These are phyloP conservation scores for Fremontodendron californicum DNA, from an alignment of 345 rosid genomes.

Conservation along the genomic window DNA sequence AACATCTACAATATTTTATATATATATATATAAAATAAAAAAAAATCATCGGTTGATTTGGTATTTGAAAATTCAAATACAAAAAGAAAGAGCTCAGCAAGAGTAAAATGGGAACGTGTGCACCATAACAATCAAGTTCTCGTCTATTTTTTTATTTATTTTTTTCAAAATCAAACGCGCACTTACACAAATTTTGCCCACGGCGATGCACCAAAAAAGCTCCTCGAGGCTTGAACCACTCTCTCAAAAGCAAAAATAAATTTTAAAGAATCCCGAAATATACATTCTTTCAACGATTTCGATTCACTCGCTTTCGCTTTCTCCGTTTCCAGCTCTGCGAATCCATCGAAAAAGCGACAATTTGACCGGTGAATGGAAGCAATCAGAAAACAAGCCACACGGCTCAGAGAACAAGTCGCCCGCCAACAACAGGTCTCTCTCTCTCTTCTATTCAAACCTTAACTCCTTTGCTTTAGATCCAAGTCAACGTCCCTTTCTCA, in stretches of 20 bases:
- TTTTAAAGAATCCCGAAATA: background rate
- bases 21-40: no score
- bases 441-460: conserved; percentile 20
- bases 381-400: conserved; percentile 89
- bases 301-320: background rate
- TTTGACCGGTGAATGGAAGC: conserved; percentile 63
- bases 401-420: conserved; percentile 93
- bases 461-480: conserved; percentile 23
- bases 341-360: background rate
- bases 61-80: background rate
- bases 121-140: background rate
- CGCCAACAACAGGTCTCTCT: conserved; percentile 82
- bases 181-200: background rate
- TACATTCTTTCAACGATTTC: background rate
- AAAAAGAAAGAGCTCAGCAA: background rate
- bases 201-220: background rate
- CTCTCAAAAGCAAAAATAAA: background rate
- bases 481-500: conserved; percentile 1
- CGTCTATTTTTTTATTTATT: rapidly evolving
- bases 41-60: no score
- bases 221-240: background rate
- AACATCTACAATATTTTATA: no score
- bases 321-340: background rate
- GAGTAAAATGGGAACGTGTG: background rate
- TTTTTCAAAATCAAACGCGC: background rate